These are phyloP conservation scores for Alternaria triticina DNA, from an alignment of 2,329 filamentous ascomycete genomes.

Conservation along the genomic window DNA sequence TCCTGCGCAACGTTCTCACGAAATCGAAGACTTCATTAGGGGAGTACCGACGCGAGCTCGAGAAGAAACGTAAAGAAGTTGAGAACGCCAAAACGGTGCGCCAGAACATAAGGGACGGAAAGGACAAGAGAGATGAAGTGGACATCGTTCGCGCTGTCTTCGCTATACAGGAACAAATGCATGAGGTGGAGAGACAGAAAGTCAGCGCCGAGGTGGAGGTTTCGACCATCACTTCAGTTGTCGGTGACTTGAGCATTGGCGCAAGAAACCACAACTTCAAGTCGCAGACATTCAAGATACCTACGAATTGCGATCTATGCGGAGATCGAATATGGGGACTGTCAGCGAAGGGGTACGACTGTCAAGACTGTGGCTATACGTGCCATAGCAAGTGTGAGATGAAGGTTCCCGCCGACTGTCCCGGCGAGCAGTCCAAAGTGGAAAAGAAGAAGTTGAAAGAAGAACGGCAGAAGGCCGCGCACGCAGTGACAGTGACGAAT, in stretches of 20 bases:
- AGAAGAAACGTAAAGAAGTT: slow-evolving; percentile 85
- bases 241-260: slow-evolving; percentile 90
- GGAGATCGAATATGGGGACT: slow-evolving; percentile 97
- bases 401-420: slow-evolving; percentile 96
- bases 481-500: slow-evolving; percentile 57
- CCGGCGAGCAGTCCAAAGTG: slow-evolving; percentile 91
- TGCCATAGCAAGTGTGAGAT: slow-evolving; percentile 99
- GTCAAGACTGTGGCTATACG: slow-evolving; percentile 94
- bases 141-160: slow-evolving; percentile 85
- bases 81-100: slow-evolving; percentile 77
- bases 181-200: slow-evolving; percentile 81
- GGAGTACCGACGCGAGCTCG: slow-evolving; percentile 80
- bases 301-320: slow-evolving; percentile 96
- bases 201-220: slow-evolving; percentile 92
- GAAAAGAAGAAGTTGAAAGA: slow-evolving; percentile 93
- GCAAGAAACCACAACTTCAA: slow-evolving; percentile 98
- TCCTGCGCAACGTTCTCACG: slow-evolving; percentile 85
- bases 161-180: slow-evolving; percentile 80
- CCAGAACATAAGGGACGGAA: slow-evolving; percentile 78
- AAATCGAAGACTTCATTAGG: slow-evolving; percentile 87
- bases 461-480: slow-evolving; percentile 81
- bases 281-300: slow-evolving; percentile 98
- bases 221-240: slow-evolving; percentile 85
- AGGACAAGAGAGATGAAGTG: slow-evolving; percentile 87
- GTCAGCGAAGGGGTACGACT: slow-evolving; percentile 95